phyloP scores from a whole-genome alignment of 129 eudicot genomes.

The Pseudognaphalium luteoalbum region DNA sequence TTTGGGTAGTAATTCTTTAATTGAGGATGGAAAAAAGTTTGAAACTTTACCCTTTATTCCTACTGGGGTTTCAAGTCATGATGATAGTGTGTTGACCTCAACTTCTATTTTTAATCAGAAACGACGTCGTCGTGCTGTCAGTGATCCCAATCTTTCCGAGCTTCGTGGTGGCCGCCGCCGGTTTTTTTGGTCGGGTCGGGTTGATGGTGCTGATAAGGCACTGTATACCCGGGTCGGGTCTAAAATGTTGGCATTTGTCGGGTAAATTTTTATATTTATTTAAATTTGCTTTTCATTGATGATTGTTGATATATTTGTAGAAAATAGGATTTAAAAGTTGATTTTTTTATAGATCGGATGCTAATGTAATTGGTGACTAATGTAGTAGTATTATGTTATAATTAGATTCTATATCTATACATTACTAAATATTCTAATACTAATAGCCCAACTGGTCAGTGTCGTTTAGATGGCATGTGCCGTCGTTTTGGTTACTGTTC shows the following conservation, averaged over 20 bases:
- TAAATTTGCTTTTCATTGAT: neutral
- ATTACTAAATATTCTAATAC: too few relatives aligned
- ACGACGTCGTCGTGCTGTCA: slow-evolving; percentile 52
- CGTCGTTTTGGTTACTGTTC: too few relatives aligned
- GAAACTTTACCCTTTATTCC: slow-evolving; percentile 53
- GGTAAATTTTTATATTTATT: slow-evolving; percentile 39
- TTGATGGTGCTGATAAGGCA: slow-evolving; percentile 40
- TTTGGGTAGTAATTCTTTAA: slow-evolving; percentile 27
- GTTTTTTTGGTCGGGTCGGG: slow-evolving; percentile 46
- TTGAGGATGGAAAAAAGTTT: slow-evolving; percentile 31
- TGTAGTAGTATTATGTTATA: too few relatives aligned
- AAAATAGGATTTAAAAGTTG: too few relatives aligned
- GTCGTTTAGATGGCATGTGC: too few relatives aligned
- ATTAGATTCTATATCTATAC: too few relatives aligned
- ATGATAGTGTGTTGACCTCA: slow-evolving; percentile 19
- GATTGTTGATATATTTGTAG: neutral
- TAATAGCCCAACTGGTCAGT: too few relatives aligned
- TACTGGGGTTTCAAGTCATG: slow-evolving; percentile 51
- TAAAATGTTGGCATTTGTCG: slow-evolving; percentile 53
- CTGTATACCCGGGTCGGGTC: slow-evolving; percentile 47
- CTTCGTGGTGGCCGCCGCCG: slow-evolving; percentile 31
- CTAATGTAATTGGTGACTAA: too few relatives aligned
- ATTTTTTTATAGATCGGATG: too few relatives aligned
- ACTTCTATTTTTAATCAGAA: slow-evolving; percentile 21
- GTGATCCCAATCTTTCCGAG: slow-evolving; percentile 44